Percentiles rank a stretch among this genome's conserved stretches.
Evolutionary conservation across 2,329 filamentous ascomycete genomes (phyloP).

Genomic region (Pseudogymnoascus sp.): DNA sequence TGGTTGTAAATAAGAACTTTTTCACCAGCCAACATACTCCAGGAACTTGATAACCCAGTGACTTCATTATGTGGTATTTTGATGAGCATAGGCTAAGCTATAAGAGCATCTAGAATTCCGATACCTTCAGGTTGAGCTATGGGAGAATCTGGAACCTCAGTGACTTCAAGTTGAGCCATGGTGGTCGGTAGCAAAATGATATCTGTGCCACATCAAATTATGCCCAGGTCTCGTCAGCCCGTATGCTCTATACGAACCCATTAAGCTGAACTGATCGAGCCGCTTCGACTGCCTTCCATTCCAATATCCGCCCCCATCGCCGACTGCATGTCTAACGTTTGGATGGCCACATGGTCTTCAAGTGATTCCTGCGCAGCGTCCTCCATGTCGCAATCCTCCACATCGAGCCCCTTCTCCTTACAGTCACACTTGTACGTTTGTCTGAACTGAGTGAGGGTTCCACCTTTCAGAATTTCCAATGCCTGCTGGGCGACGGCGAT

Average conservation of each 20-base stretch:
- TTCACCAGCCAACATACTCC: background rate
- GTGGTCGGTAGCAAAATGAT: background rate
- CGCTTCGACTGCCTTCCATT: background rate
- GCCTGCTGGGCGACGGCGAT: slow-evolving; percentile 55
- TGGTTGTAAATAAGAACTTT: background rate
- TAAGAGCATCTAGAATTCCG: background rate
- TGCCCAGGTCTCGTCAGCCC: background rate
- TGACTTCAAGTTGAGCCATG: background rate
- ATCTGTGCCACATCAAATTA: background rate
- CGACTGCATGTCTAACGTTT: background rate
- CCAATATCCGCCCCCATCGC: background rate
- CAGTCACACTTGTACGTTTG: slow-evolving; percentile 58
- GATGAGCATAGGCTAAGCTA: background rate
- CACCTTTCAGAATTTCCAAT: slow-evolving; percentile 37
- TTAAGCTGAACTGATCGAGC: background rate
- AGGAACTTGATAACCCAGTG: background rate
- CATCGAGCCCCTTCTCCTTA: slow-evolving; percentile 18
- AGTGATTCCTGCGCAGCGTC: background rate
- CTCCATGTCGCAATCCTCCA: background rate
- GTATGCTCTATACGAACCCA: background rate
- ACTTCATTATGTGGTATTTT: background rate
- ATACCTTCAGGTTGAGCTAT: background rate
- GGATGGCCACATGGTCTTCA: background rate
- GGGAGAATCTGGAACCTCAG: too few species aligned
- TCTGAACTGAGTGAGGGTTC: slow-evolving; percentile 50